Base-by-base conservation (phyloP, 2,329 filamentous ascomycete genomes). In the Parascedosporium putredinis region DNA sequence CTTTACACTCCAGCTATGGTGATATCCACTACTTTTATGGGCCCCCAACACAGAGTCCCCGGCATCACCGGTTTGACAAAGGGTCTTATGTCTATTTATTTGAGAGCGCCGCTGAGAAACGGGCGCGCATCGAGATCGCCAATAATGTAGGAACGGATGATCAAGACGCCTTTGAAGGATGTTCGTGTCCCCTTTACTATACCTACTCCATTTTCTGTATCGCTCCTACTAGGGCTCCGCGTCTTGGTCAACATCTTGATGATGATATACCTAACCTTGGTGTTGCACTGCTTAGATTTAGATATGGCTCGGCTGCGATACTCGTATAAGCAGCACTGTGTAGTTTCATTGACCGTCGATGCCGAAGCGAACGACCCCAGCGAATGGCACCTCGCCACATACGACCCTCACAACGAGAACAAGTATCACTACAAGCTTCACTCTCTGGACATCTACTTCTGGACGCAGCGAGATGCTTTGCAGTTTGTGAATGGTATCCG, bases 21-120 rank as follows among this genome's bases (percentile, higher is more conserved):
- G 86, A 91, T 60, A 63, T 89, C 49, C 86, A 90, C 64, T 90
- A 89, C 65, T 88, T 81, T 65, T 88, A 89, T 66, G 75, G 77
- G 23, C 75, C 81, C n/a, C 81, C 83, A 2, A 73, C 74, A 5
- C 71, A 75, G 51, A 80, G 75, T 51, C 85, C 86, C 25, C 79
- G 75, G n/a, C 86, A 90, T 63, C 84, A 90, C 64, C 81, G 86
- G 47, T 90, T 91, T 64, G 83, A 88, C 64, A 86, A 85, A 63
- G 78, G 81, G 44, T 89, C 84, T 6, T 90, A 90, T 62, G 76
- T 90, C 51, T 90, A 90, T 61, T 70, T 90, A 5, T 89, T 88
- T 62, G 83, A 89, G 64, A 84, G 87, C 61, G 76, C 84, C 10
- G 71, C 71, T 53, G 77, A 83, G 56, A 74, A 79, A 53, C 75